These are phyloP conservation scores for Candida coquimbonensis DNA, from an alignment of 805 yeast genomes.

Conservation along the genomic window DNA sequence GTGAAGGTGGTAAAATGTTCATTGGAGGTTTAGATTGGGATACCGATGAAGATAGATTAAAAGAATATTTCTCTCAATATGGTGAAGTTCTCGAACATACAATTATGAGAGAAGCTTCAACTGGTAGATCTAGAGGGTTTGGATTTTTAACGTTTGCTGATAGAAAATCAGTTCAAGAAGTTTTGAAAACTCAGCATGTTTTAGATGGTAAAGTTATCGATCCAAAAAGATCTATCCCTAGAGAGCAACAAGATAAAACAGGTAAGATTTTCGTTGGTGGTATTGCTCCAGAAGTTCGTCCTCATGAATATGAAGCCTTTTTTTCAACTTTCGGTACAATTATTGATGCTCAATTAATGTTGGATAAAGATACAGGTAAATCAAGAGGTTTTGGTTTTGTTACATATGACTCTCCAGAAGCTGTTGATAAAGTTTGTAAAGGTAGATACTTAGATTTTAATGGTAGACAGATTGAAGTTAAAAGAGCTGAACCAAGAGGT, in stretches of 20 bases:
- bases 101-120: slow-evolving; percentile 83
- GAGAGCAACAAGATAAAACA: slow-evolving; percentile 93
- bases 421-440: slow-evolving; percentile 82
- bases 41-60: slow-evolving; percentile 82
- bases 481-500: slow-evolving; percentile 78
- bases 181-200: slow-evolving; percentile 77
- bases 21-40: slow-evolving; percentile 98
- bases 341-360: slow-evolving; percentile 94
- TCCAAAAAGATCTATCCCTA: slow-evolving; percentile 95
- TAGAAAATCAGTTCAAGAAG: slow-evolving; percentile 79
- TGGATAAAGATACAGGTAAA: slow-evolving; percentile 94
- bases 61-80: slow-evolving; percentile 74
- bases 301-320: slow-evolving; percentile 79
- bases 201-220: slow-evolving; percentile 95
- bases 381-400: slow-evolving; percentile 97
- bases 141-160: slow-evolving; percentile 86
- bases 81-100: slow-evolving; percentile 87
- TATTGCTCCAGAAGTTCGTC: slow-evolving; percentile 87
- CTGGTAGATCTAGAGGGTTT: slow-evolving; percentile 91
- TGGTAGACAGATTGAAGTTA: slow-evolving; percentile 80
- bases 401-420: slow-evolving; percentile 90
- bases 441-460: slow-evolving; percentile 77
- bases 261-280: slow-evolving; percentile 98
- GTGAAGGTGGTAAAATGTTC: slow-evolving; percentile 87
- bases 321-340: slow-evolving; percentile 85